Percentiles rank a stretch among this genome's conserved stretches.
Evolutionary conservation across 2,329 filamentous ascomycete species (phyloP).

Genomic region (Aspergillus fischeri): DNA sequence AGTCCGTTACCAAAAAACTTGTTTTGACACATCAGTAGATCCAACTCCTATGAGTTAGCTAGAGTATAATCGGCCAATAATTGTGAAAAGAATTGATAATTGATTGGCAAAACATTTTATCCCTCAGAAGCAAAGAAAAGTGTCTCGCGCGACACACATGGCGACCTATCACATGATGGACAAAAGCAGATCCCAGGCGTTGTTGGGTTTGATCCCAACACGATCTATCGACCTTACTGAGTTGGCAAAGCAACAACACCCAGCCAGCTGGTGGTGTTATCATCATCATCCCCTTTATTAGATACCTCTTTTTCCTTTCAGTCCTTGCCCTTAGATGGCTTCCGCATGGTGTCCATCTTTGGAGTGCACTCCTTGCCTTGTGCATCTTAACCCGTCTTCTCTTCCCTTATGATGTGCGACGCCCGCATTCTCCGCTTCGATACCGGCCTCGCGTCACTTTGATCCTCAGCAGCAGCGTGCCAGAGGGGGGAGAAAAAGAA

Average conservation of each 20-base stretch:
- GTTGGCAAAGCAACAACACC: slow-evolving; percentile 18
- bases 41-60: background rate
- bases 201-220: slow-evolving; percentile 17
- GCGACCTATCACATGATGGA: slow-evolving; percentile 24
- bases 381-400: slow-evolving; percentile 14
- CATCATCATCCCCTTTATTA: slow-evolving; percentile 1
- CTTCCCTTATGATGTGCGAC: slow-evolving; percentile 30
- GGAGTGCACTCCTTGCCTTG: slow-evolving; percentile 21
- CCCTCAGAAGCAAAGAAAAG: background rate
- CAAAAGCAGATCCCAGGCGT: slow-evolving; percentile 13
- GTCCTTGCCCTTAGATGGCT: slow-evolving; percentile 23
- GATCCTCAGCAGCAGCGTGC: slow-evolving; percentile 7
- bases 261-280: background rate
- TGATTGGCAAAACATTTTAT: background rate
- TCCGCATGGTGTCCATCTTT: slow-evolving; percentile 24
- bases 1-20: background rate
- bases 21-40: background rate
- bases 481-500: slow-evolving; percentile 1
- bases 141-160: background rate
- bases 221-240: slow-evolving; percentile 12
- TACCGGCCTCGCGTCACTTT: slow-evolving; percentile 29
- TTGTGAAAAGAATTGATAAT: background rate
- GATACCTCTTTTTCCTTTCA: slow-evolving; percentile 6
- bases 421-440: slow-evolving; percentile 21
- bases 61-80: background rate